phyloP scores from a whole-genome alignment of 2,329 filamentous ascomycete genomes.

The Metarhizium robertsii region DNA sequence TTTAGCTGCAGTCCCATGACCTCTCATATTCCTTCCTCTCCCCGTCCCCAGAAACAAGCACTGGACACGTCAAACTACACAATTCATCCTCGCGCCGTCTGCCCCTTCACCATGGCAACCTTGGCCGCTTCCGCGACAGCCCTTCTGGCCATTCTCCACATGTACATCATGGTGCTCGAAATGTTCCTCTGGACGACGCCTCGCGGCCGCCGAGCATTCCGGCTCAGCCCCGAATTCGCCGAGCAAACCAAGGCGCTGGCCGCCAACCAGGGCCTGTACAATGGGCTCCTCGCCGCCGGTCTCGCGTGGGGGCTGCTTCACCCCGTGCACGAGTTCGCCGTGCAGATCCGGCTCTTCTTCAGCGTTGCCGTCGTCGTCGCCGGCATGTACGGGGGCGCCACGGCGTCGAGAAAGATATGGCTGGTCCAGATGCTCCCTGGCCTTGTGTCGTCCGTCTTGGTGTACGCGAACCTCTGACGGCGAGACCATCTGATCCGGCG shows the following conservation, averaged over 20 bases:
- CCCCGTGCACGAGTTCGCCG: conserved; percentile 29
- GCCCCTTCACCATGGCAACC: not conserved
- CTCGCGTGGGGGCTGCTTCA: conserved; percentile 38
- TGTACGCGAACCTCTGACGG: conserved; percentile 11
- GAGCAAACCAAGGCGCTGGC: conserved; percentile 33
- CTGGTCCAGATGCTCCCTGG: conserved; percentile 29
- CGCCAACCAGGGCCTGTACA: conserved; percentile 44
- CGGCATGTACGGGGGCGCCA: conserved; percentile 34
- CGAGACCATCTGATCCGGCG: too few species aligned
- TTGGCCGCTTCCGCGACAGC: conserved; percentile 25
- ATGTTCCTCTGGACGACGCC: conserved; percentile 41
- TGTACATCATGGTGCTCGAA: conserved; percentile 40
- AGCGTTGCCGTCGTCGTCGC: conserved; percentile 34
- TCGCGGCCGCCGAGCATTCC: conserved; percentile 34
- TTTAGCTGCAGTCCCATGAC: too few species aligned
- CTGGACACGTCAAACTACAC: too few species aligned
- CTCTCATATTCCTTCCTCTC: too few species aligned
- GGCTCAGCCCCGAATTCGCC: conserved; percentile 34
- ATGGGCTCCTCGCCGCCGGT: conserved; percentile 42
- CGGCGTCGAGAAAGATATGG: conserved; percentile 31
- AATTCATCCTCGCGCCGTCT: not conserved
- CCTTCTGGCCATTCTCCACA: conserved; percentile 31
- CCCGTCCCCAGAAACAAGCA: too few species aligned
- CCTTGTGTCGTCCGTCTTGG: not conserved
- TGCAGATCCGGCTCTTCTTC: conserved; percentile 39